Evolutionary conservation across 2,329 filamentous ascomycete genomes (phyloP), one percentile per base, ranked within the genome.

Genomic region (Trichoderma sp.): DNA sequence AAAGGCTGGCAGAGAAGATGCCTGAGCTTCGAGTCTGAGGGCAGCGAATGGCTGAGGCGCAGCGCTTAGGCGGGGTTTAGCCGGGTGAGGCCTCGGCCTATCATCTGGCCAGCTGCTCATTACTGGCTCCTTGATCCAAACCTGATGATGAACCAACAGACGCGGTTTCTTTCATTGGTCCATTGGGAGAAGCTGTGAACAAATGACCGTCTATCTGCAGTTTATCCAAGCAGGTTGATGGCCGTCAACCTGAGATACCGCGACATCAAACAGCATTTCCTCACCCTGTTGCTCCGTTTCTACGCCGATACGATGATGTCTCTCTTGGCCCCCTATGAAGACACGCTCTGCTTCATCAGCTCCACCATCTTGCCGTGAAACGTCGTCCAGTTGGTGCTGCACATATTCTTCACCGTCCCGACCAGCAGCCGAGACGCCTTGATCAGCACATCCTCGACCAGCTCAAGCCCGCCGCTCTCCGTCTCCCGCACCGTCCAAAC

Each of bases 381-480:
- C 26, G 74, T 75, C 64, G 72, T 72, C 82, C 83, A 85, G 7
- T 81, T 82, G 24, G 69, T 72, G 68, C 86, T 83, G 59, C 83
- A 84, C 59, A 83, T 79, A 41, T 74, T 74, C 73, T 80, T 84
- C 28, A 86, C 79, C 24, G 83, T 74, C 2, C 79, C 76, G 6
- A 84, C 67, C 61, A 87, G 69, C 26, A 86, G 69, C 63, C 78
- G 78, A 19, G 83, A 83, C 71, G 82, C 84, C 50, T 72, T 77
- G 67, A 86, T 82, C n/a, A 75, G 70, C 21, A 82, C 76, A 15
- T 82, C 79, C 74, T 86, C 83, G 5, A 81, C 77, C 57, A 87
- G 67, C 70, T 81, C 80, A 34, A 79, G 68, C 14, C 66, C 71
- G 3, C 71, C 74, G 7, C 71, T 75, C 17, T 70, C 72, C 2